Conservation (phyloP, 371 early-diverging fungal species). For the Fennellomyces sp. region DNA sequence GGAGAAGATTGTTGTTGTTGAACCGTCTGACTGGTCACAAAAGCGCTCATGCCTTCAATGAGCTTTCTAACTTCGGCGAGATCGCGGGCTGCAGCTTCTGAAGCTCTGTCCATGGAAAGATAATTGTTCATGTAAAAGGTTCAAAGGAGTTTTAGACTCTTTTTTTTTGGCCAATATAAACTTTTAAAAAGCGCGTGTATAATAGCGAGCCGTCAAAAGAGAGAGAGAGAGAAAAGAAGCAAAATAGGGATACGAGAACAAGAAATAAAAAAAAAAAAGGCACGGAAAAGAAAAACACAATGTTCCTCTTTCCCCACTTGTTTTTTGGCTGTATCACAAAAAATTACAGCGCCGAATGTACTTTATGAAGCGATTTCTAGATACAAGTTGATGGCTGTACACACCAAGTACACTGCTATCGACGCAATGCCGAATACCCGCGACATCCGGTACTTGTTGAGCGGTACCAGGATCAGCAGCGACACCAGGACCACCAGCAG, state of each 20-base stretch:
- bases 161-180: background rate
- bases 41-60: slow-evolving; percentile 54
- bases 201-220: background rate
- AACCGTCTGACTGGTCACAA: slow-evolving; percentile 37
- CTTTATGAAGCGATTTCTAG: slow-evolving; percentile 47
- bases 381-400: slow-evolving; percentile 52
- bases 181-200: background rate
- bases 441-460: slow-evolving; percentile 54
- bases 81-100: slow-evolving; percentile 54
- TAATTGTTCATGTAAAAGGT: slow-evolving; percentile 19
- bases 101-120: slow-evolving; percentile 43
- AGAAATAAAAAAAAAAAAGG: background rate
- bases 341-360: too few species aligned
- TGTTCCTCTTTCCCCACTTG: background rate
- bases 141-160: background rate
- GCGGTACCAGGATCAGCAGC: slow-evolving; percentile 54
- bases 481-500: slow-evolving; percentile 49
- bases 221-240: background rate
- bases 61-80: slow-evolving; percentile 54
- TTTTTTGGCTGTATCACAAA: background rate
- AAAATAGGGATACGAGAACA: background rate
- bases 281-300: background rate
- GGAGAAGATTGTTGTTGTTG: slow-evolving; percentile 42
- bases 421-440: slow-evolving; percentile 55
- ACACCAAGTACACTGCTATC: slow-evolving; percentile 52